Base-by-base conservation (phyloP, 2,329 filamentous ascomycete species). In the Colletotrichum sp. region DNA sequence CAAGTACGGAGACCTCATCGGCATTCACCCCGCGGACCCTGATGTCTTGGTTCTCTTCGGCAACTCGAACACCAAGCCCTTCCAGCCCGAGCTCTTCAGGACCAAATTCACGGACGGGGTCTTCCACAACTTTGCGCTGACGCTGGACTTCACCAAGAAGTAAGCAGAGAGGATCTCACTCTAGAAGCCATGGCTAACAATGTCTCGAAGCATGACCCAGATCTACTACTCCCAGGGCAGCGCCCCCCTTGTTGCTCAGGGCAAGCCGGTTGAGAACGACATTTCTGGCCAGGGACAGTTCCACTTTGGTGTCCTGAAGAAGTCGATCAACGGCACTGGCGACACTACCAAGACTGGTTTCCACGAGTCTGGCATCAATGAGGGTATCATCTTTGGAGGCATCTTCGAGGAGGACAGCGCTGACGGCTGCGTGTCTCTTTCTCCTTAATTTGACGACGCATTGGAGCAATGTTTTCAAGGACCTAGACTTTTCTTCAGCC, bases 121-220 rank as follows among this genome's bases (percentile, higher is more conserved):
- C 15, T 92, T 91, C 86, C 89, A 93, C 81, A 93, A 93, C 84
- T 93, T 93, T 85, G 91, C 88, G 5, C 72, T 92, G 34, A 89
- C 86, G 12, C 83, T 92, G 21, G 88, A 93, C 81, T 93, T 91
- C 80, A 83, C 83, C 56, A 84, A 88, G 69, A 89, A 90, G 89
- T 91, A 83, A 60, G 88, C 82, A 18, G 26, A 5, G 15, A 36
- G 13, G 8, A 1, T 8, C 1, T 13, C 5, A 7, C 3, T 4
- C 2, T 7, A 7, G 4, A 21, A 16, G 16, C 28, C 21, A 4
- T 13, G 30, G 61, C 43, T 74, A 24, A 71, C 34, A 16, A 6
- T 15, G 18, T 6, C 4, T 66, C 16, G 16, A n/a, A 92, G 90
- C 79, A 89, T 90, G 55, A 87, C 89, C 3, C 87, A 89, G 65